Evolutionary conservation across 1,139 yeast genomes (phyloP).

Genomic region (Hansenula lynferdii): DNA sequence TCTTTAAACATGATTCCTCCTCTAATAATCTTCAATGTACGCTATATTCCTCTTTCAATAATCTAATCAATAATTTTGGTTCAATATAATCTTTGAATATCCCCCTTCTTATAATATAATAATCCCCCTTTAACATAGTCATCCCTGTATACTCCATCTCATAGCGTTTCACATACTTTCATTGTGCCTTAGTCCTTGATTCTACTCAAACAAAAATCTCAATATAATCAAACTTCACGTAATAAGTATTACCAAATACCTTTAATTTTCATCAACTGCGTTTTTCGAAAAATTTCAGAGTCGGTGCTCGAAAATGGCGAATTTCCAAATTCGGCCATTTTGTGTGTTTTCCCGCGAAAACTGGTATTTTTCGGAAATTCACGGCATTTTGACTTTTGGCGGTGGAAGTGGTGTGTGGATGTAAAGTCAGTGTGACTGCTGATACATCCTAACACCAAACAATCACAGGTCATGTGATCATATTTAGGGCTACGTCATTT

Average conservation of each 20-base stretch:
- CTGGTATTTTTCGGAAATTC: not conserved
- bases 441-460: too few species aligned
- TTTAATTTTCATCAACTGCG: constrained; percentile 1
- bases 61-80: too few species aligned
- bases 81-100: too few species aligned
- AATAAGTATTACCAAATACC: not conserved
- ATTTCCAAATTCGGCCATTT: constrained; percentile 3
- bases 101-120: not conserved
- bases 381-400: not conserved
- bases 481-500: not conserved
- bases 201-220: not conserved
- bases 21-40: too few species aligned
- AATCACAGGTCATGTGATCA: too few species aligned
- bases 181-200: constrained; percentile 11
- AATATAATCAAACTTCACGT: not conserved
- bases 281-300: constrained; percentile 8
- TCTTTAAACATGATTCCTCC: too few species aligned
- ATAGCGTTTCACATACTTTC: constrained; percentile 20
- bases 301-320: constrained; percentile 5
- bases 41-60: too few species aligned
- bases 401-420: too few species aligned
- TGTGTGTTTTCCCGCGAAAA: not conserved
- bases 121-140: not conserved
- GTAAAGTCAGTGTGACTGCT: too few species aligned
- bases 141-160: not conserved